Evolutionary conservation across 2,329 filamentous ascomycete genomes (phyloP).

Genomic region (Balansia obtecta): DNA sequence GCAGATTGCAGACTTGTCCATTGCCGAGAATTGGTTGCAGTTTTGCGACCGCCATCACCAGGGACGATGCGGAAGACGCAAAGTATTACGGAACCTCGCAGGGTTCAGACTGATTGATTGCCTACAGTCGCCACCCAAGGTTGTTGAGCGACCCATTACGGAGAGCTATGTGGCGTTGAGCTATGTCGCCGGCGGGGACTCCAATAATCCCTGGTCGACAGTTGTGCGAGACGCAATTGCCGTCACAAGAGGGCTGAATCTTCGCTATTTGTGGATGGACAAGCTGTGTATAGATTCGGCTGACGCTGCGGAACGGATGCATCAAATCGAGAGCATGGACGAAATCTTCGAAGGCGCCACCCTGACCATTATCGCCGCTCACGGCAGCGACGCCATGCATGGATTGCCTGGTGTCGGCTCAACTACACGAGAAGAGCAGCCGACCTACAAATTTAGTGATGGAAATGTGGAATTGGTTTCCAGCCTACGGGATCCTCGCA

Average conservation of each 20-base stretch:
- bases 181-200: slow-evolving; percentile 21
- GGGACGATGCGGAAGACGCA: slow-evolving; percentile 19
- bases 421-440: slow-evolving; percentile 15
- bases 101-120: slow-evolving; percentile 23
- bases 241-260: slow-evolving; percentile 19
- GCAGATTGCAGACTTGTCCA: slow-evolving; percentile 16
- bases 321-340: slow-evolving; percentile 25
- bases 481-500: slow-evolving; percentile 18
- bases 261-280: slow-evolving; percentile 27
- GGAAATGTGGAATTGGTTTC: slow-evolving; percentile 20
- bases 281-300: slow-evolving; percentile 20
- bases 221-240: slow-evolving; percentile 20
- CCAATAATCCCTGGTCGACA: slow-evolving; percentile 16
- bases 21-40: slow-evolving; percentile 21
- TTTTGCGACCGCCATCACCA: slow-evolving; percentile 22
- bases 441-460: slow-evolving; percentile 20
- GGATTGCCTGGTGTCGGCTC: slow-evolving; percentile 23
- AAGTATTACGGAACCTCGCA: slow-evolving; percentile 13
- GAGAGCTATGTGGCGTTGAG: slow-evolving; percentile 22
- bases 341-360: slow-evolving; percentile 22
- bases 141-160: slow-evolving; percentile 16
- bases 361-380: slow-evolving; percentile 26
- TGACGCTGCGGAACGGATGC: slow-evolving; percentile 13
- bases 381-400: slow-evolving; percentile 19
- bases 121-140: slow-evolving; percentile 17